phyloP scores from a whole-genome alignment of 768 basidiomycete genomes.

The Rhodotorula diobovata region DNA sequence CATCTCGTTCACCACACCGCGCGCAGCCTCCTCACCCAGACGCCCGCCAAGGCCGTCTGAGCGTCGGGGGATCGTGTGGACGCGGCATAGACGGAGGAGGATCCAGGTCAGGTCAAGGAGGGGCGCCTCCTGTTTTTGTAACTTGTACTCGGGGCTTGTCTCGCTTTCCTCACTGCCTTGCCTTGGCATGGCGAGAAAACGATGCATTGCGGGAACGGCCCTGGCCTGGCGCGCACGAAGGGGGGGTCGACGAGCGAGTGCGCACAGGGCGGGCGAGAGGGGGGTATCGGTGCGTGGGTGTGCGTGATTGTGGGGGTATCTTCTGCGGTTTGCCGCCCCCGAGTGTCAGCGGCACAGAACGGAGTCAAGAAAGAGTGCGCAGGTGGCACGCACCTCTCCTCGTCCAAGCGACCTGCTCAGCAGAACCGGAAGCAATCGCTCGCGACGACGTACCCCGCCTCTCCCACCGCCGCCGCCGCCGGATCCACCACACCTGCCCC shows the following conservation, averaged over 20 bases:
- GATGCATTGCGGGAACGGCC: no score
- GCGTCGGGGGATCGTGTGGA: neutral
- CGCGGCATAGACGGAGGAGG: no score
- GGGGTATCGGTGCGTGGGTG: neutral
- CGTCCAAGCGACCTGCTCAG: neutral
- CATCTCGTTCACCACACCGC: conserved; percentile 45
- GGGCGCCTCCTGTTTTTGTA: neutral
- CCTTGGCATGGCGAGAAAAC: no score
- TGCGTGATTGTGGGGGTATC: neutral
- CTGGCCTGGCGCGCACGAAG: no score
- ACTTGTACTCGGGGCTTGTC: no score
- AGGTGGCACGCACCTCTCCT: neutral
- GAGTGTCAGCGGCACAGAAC: no score
- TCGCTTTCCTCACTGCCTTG: no score
- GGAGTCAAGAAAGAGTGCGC: no score
- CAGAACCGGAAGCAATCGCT: conserved; percentile 35
- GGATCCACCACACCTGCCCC: no score
- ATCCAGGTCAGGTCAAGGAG: no score
- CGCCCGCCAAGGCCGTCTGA: conserved; percentile 82
- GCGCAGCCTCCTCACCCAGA: conserved; percentile 76
- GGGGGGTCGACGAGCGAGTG: neutral
- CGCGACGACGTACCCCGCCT: conserved; percentile 22
- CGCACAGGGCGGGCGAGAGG: neutral
- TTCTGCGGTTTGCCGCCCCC: neutral
- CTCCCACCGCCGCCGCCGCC: neutral